phyloP scores from a whole-genome alignment of 305 asterid genomes.

The Fraxinus sp. region DNA sequence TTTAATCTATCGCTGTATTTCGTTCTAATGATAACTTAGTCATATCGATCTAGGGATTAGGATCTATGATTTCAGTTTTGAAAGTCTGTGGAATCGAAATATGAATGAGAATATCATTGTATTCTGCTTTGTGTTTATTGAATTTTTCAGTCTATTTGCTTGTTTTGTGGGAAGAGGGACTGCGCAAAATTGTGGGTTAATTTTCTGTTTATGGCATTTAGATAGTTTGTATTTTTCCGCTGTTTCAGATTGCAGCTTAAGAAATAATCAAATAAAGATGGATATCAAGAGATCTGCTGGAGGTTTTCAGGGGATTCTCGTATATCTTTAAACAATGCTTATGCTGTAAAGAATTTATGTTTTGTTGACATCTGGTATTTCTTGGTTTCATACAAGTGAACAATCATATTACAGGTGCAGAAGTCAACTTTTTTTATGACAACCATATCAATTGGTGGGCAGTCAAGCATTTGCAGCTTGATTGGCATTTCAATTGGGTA shows the following conservation, averaged over 20 bases:
- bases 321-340: background rate
- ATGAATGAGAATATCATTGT: background rate
- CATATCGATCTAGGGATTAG: constrained; percentile 4
- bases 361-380: constrained; percentile 21
- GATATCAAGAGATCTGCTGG: background rate
- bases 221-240: background rate
- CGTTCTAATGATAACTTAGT: background rate
- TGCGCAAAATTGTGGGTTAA: background rate
- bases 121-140: constrained; percentile 14
- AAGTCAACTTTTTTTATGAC: constrained; percentile 22
- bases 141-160: background rate
- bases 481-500: constrained; percentile 21
- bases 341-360: background rate
- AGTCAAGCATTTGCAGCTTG: constrained; percentile 14
- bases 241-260: background rate
- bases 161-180: background rate
- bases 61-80: background rate
- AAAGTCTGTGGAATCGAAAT: background rate
- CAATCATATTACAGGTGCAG: constrained; percentile 24
- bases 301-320: background rate
- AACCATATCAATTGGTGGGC: constrained; percentile 22
- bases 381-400: constrained; percentile 12
- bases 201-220: background rate
- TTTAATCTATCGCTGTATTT: background rate
- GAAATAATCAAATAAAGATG: background rate